Conservation (phyloP, 108 stramenopile genomes). For the Fistulifera solaris region DNA sequence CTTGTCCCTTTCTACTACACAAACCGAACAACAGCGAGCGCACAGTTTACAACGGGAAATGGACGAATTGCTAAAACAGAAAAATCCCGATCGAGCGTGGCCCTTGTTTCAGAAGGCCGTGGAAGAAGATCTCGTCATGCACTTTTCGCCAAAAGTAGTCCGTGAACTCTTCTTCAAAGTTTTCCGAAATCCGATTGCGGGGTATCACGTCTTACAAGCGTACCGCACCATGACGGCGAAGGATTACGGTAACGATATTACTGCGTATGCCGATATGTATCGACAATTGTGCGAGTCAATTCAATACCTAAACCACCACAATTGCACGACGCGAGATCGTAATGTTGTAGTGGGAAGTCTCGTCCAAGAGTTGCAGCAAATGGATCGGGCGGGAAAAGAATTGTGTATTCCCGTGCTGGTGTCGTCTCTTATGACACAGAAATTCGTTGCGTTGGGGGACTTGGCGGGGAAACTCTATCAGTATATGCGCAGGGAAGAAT, state of each 20-base stretch:
- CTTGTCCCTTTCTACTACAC: too few relatives aligned
- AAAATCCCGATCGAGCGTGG: too few relatives aligned
- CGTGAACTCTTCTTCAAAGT: too few relatives aligned
- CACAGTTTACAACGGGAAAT: too few relatives aligned
- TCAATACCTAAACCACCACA: background rate
- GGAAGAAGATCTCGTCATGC: too few relatives aligned
- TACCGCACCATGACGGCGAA: background rate
- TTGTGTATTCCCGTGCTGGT: slow-evolving; percentile 18
- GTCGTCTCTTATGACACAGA: slow-evolving; percentile 18
- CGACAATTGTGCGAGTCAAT: background rate
- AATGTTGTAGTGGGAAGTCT: background rate
- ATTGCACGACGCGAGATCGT: background rate
- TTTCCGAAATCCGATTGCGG: background rate
- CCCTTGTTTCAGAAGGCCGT: too few relatives aligned
- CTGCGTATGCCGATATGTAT: background rate
- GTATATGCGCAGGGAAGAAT: slow-evolving; percentile 17
- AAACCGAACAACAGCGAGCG: too few relatives aligned
- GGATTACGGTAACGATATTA: background rate
- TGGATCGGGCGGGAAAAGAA: background rate
- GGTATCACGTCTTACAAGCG: background rate
- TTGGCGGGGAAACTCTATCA: slow-evolving; percentile 18
- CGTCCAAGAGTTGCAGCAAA: background rate
- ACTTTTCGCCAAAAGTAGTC: too few relatives aligned
- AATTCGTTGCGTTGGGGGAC: slow-evolving; percentile 10
- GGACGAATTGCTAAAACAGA: too few relatives aligned